These are phyloP conservation scores for Termitomyces sp. DNA, from an alignment of 768 basidiomycete species.

Conservation along the genomic window DNA sequence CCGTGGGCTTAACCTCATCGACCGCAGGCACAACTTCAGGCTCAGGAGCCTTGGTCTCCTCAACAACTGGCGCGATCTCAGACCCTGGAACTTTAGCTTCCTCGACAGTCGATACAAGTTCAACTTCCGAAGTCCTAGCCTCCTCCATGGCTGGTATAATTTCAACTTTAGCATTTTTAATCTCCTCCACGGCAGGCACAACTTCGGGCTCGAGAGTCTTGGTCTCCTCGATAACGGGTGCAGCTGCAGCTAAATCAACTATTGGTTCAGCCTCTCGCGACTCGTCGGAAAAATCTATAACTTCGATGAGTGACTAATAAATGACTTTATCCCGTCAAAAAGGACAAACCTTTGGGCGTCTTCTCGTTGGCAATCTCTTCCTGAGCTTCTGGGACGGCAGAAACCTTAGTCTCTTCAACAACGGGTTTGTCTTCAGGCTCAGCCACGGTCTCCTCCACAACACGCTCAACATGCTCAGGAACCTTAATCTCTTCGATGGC, in stretches of 20 bases:
- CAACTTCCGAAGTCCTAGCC: constrained; percentile 10
- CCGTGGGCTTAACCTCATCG: background rate
- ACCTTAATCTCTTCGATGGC: background rate
- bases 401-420: background rate
- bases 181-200: background rate
- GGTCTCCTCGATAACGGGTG: background rate
- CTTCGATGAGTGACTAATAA: background rate
- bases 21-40: background rate
- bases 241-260: too few relatives aligned
- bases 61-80: too few relatives aligned
- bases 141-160: background rate
- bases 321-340: background rate
- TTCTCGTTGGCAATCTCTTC: background rate
- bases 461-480: too few relatives aligned
- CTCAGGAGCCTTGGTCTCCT: background rate
- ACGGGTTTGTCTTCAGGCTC: constrained; percentile 6
- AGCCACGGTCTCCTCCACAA: background rate
- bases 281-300: background rate
- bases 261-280: background rate
- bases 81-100: background rate
- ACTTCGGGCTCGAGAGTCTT: background rate
- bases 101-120: background rate
- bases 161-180: background rate
- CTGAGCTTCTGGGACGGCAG: background rate
- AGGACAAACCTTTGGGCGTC: background rate